Conservation (phyloP, 148 eudicot species). For the Gaultheria prostrata region DNA sequence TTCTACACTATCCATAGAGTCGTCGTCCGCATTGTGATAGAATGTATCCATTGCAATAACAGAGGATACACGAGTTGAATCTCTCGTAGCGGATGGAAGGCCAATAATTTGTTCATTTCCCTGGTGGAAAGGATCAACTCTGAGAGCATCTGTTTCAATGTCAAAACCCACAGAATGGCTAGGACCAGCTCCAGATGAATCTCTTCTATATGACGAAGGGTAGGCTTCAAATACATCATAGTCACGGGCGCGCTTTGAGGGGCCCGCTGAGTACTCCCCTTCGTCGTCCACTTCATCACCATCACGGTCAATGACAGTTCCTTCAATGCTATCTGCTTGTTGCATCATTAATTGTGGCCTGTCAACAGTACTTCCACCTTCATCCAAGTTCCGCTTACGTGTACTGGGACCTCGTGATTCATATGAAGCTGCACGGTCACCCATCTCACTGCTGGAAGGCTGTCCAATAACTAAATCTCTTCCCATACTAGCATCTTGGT, state of each 20-base stretch:
- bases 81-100: constrained; percentile 62
- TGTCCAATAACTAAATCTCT: constrained; percentile 83
- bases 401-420: constrained; percentile 97
- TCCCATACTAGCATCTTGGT: constrained; percentile 59
- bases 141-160: constrained; percentile 48
- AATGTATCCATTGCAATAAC: constrained; percentile 94
- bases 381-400: constrained; percentile 84
- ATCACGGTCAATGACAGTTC: constrained; percentile 93
- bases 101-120: constrained; percentile 50
- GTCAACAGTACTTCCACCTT: constrained; percentile 94
- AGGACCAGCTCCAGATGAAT: constrained; percentile 91
- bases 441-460: constrained; percentile 92
- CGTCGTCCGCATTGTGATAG: constrained; percentile 61
- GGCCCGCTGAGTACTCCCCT: constrained; percentile 74
- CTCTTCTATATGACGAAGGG: constrained; percentile 54
- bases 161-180: constrained; percentile 73
- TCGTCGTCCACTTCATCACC: constrained; percentile 92
- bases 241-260: constrained; percentile 82
- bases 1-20: constrained; percentile 99
- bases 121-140: constrained; percentile 41
- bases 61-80: constrained; percentile 82
- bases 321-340: constrained; percentile 93
- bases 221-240: constrained; percentile 51
- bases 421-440: constrained; percentile 95
- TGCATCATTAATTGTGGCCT: constrained; percentile 61